phyloP scores from a whole-genome alignment of 2,329 filamentous ascomycete species.

The Cadophora gregata region DNA sequence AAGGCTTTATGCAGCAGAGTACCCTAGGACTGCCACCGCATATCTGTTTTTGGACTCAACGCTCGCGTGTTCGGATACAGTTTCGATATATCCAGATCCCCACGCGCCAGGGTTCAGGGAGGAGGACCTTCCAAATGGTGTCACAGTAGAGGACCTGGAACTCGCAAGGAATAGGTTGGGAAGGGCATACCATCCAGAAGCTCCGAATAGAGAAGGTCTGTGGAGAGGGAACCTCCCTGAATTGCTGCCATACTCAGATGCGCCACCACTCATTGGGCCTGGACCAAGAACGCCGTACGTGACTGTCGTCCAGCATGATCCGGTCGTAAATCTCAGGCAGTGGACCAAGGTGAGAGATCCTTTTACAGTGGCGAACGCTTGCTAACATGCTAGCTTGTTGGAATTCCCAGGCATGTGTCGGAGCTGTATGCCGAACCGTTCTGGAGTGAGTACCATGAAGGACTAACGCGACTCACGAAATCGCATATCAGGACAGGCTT shows the following conservation, averaged over 20 bases:
- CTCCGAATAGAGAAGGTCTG: constrained; percentile 38
- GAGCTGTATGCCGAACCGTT: constrained; percentile 6
- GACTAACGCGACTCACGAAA: constrained; percentile 13
- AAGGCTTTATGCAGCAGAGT: constrained; percentile 41
- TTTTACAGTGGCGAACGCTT: no score
- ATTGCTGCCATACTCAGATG: constrained; percentile 37
- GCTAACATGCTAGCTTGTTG: constrained; percentile 3
- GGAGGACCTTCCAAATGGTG: background rate
- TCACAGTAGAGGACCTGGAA: background rate
- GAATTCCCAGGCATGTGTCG: background rate
- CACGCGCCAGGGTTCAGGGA: constrained; percentile 18
- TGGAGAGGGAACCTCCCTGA: constrained; percentile 34
- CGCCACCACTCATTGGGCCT: constrained; percentile 35
- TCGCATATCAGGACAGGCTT: constrained; percentile 30
- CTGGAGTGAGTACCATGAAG: constrained; percentile 7
- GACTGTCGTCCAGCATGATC: constrained; percentile 22
- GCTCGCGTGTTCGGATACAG: constrained; percentile 38
- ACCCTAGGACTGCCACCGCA: constrained; percentile 37
- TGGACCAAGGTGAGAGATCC: background rate
- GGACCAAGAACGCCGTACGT: constrained; percentile 14
- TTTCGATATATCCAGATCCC: constrained; percentile 39
- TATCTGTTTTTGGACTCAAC: constrained; percentile 41
- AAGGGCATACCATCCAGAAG: constrained; percentile 14
- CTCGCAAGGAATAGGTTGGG: constrained; percentile 26
- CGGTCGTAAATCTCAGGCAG: background rate